These are phyloP conservation scores for Cytospora schulzeri DNA, from an alignment of 2,329 filamentous ascomycete species.

Conservation along the genomic window DNA sequence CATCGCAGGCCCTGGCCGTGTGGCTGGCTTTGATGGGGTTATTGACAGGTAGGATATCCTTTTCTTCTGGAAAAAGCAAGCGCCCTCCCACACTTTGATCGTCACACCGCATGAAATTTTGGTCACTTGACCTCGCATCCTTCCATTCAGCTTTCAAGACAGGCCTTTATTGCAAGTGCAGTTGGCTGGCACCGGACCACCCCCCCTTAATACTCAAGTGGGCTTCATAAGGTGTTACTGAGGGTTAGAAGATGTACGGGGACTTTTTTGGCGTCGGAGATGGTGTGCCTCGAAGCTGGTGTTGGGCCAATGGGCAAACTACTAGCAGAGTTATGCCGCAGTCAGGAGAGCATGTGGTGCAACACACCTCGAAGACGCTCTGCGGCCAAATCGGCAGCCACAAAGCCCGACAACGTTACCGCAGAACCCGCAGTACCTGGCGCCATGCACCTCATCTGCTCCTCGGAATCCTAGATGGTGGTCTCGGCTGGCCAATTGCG, in stretches of 20 bases:
- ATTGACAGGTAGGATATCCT: constrained; percentile 80
- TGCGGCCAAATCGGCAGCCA: constrained; percentile 41
- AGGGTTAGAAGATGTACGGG: neutral
- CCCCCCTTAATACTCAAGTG: constrained; percentile 12
- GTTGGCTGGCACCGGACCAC: constrained; percentile 31
- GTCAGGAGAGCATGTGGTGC: constrained; percentile 35
- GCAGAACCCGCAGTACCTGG: constrained; percentile 23
- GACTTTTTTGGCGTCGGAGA: constrained; percentile 10
- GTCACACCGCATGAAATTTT: constrained; percentile 47
- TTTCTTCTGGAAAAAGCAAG: constrained; percentile 24
- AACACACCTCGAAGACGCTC: constrained; percentile 36
- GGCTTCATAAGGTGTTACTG: constrained; percentile 3
- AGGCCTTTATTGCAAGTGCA: constrained; percentile 38
- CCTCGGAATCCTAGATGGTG: constrained; percentile 20
- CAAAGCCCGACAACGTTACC: constrained; percentile 28
- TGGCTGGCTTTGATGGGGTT: constrained; percentile 74
- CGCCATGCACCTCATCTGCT: constrained; percentile 23
- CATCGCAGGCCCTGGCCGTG: constrained; percentile 71
- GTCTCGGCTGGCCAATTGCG: constrained; percentile 44
- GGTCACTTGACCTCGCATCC: constrained; percentile 49
- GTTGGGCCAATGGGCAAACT: constrained; percentile 18
- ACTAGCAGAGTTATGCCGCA: constrained; percentile 29
- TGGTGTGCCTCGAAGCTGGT: constrained; percentile 12
- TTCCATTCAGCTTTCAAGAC: constrained; percentile 42
- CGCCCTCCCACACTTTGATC: constrained; percentile 25